Conservation (phyloP, 768 basidiomycete genomes). For the Boletus speciosus region DNA sequence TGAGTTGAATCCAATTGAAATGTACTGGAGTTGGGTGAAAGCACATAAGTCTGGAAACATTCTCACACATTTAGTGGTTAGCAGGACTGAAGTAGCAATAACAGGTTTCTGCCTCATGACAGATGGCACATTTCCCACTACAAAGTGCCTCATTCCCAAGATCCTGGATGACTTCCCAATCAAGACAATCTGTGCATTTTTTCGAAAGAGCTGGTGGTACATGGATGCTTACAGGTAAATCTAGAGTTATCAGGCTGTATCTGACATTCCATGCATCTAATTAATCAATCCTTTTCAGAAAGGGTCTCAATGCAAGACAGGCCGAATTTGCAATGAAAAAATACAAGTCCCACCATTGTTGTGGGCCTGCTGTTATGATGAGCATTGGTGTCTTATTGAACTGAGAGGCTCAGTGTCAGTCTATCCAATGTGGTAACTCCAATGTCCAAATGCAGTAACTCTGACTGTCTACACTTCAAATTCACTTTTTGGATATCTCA, state of each 20-base stretch:
- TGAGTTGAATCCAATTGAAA: no score
- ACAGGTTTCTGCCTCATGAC: neutral
- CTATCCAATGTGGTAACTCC: neutral
- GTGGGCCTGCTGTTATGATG: neutral
- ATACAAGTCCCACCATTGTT: neutral
- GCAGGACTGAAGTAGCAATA: slow-evolving; percentile 17
- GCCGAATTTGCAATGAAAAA: neutral
- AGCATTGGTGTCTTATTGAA: neutral
- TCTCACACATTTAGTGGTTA: slow-evolving; percentile 27
- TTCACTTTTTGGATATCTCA: neutral
- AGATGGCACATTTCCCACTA: neutral
- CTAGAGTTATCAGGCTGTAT: neutral
- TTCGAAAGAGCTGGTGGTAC: neutral
- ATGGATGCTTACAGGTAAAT: slow-evolving; percentile 5
- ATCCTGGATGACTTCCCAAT: neutral
- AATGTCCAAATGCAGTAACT: neutral
- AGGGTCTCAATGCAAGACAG: neutral
- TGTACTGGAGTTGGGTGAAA: no score
- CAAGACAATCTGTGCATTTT: neutral
- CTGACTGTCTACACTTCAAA: neutral
- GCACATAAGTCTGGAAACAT: no score
- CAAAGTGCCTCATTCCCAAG: neutral
- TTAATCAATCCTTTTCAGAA: neutral
- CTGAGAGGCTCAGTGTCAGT: neutral
- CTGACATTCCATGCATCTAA: neutral